These are phyloP conservation scores for Cutaneotrichosporon sp. DNA, from an alignment of 1,284 basidiomycete species.

Conservation along the genomic window DNA sequence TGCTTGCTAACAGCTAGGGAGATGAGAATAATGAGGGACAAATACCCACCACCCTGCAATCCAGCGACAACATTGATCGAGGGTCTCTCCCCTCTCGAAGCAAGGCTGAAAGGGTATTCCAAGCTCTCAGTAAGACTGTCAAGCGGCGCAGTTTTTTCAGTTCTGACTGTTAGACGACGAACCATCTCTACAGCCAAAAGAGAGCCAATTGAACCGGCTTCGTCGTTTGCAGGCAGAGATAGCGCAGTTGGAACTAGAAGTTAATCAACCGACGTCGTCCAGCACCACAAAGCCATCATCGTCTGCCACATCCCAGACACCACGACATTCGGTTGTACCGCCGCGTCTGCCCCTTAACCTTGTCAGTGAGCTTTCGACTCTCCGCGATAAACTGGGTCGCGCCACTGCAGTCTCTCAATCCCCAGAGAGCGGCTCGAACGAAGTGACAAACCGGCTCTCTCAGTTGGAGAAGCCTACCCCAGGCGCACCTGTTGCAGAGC, in stretches of 20 bases:
- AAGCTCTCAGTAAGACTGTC: no score
- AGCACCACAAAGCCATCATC: neutral
- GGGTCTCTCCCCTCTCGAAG: conserved; percentile 10
- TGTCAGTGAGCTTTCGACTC: conserved; percentile 28
- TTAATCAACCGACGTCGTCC: conserved; percentile 15
- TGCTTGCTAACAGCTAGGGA: conserved; percentile 3
- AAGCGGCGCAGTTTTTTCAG: neutral
- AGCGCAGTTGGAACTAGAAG: conserved; percentile 49
- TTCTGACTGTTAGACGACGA: neutral
- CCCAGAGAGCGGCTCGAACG: neutral
- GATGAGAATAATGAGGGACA: conserved; percentile 15
- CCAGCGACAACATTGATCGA: conserved; percentile 6
- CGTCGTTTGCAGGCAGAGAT: conserved; percentile 50
- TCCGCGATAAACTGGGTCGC: conserved; percentile 28
- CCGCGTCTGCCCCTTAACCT: conserved; percentile 30
- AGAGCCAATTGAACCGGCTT: conserved; percentile 35
- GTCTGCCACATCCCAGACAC: neutral
- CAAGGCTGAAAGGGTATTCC: neutral
- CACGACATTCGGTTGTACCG: conserved; percentile 23
- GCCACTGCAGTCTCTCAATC: neutral
- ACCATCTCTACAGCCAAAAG: neutral
- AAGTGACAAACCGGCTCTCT: neutral
- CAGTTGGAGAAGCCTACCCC: neutral
- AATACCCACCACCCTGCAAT: neutral
- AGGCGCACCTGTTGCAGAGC: neutral